Base-by-base conservation (phyloP, 2,329 filamentous ascomycete genomes). In the Clarireedia monteithiana region DNA sequence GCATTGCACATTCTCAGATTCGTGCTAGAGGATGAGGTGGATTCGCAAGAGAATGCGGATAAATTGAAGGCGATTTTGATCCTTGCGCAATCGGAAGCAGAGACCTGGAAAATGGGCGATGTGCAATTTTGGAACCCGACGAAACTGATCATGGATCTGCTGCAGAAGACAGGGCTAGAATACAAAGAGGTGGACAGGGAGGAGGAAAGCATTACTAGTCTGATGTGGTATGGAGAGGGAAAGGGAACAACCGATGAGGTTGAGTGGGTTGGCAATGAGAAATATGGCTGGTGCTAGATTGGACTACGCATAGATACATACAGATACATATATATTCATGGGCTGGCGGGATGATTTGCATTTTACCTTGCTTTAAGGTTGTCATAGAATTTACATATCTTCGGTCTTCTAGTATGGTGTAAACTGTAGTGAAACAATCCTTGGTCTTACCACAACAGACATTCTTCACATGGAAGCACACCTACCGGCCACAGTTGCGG, bases 91-190 rank as follows among this genome's bases (percentile, higher is more conserved):
- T 72, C 72, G 7, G 83, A 95, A 70, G 91, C 91, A 1, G 72
- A 75, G 3, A 75, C 81, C 56, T 95, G 89, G 86, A 74, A 80
- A 46, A 82, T 89, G 73, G 75, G 77, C 42, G 77, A 82, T 47
- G 81, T 96, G 3, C 80, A 91, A 68, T 75, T 92, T 51, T 97
- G 92, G 92, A 95, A 94, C 67, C 91, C 91, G 0, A 79, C 79
- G 4, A 73, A 80, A 6, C 64, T 77, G 60, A 68, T 84, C 26
- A 68, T 68, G 67, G 60, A 69, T 15, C 64, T 86, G 42, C 71
- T 84, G 1, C 70, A 75, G 40, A 67, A 65, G 26, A 71, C 73
- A 2, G 76, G 75, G 7, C 63, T 89, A 15, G 67, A 77, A 20
- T n/a, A 80, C 55, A 59, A 39, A 30, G 72, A 73, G 56, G 75